These are phyloP conservation scores for Nemania serpens DNA, from an alignment of 2,329 filamentous ascomycete genomes.

Conservation along the genomic window DNA sequence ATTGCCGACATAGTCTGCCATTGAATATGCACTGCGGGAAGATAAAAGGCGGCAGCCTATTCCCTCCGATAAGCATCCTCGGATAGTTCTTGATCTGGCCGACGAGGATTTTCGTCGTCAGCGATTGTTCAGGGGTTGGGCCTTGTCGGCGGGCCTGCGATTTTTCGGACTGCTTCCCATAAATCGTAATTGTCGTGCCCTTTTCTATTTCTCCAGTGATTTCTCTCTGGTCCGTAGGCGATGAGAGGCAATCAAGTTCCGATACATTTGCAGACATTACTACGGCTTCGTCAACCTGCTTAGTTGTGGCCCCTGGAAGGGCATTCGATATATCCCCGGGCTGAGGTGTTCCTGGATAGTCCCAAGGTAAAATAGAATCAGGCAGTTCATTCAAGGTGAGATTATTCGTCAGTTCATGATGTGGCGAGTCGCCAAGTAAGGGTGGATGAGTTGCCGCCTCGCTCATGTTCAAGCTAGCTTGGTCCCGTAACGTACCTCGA, in stretches of 20 bases:
- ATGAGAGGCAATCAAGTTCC: neutral
- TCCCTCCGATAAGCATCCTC: conserved; percentile 30
- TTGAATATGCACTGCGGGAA: conserved; percentile 35
- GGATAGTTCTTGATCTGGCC: conserved; percentile 36
- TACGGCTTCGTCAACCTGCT: neutral
- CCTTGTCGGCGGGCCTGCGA: conserved; percentile 7
- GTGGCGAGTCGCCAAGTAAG: neutral
- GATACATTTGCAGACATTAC: neutral
- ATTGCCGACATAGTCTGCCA: conserved; percentile 12
- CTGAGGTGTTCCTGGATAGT: neutral
- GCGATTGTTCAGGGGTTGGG: conserved; percentile 20
- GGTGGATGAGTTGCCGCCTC: neutral
- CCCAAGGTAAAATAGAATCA: neutral
- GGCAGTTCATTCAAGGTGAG: neutral
- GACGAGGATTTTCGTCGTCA: conserved; percentile 31
- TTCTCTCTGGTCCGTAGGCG: neutral
- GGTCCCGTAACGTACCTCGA: neutral
- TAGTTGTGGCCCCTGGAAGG: neutral
- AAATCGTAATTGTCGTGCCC: neutral
- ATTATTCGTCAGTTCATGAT: neutral
- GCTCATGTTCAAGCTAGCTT: neutral
- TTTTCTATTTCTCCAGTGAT: neutral
- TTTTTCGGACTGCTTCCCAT: neutral
- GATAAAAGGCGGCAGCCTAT: conserved; percentile 38
- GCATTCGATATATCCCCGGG: neutral